These are phyloP conservation scores for Dendrobium huoshanense DNA, from an alignment of 106 monocot genomes.

Conservation along the genomic window DNA sequence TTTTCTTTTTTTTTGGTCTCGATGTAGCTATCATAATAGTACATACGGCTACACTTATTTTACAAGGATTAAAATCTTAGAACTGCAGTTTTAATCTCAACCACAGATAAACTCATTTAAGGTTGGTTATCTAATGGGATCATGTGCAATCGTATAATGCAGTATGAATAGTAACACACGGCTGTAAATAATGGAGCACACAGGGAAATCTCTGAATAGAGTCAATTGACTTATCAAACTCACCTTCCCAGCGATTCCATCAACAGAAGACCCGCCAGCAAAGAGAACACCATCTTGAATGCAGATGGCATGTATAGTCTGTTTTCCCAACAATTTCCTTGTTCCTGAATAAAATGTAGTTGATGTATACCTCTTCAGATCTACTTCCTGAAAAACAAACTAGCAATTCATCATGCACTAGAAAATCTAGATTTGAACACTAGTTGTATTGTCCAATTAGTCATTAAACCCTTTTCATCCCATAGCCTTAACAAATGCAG, in stretches of 20 bases:
- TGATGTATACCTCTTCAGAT: conserved; percentile 29
- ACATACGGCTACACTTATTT: no score
- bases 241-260: conserved; percentile 53
- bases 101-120: no score
- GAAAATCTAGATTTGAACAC: neutral
- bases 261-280: conserved; percentile 45
- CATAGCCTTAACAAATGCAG: neutral
- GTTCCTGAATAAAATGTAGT: conserved; percentile 36
- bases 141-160: no score
- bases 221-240: neutral
- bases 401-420: neutral
- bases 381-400: conserved; percentile 33
- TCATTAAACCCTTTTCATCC: neutral
- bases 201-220: neutral
- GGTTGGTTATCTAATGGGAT: no score
- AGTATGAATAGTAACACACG: neutral
- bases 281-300: conserved; percentile 35
- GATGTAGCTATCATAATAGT: no score
- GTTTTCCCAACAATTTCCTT: conserved; percentile 42
- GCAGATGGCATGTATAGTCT: conserved; percentile 31
- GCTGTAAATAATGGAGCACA: neutral
- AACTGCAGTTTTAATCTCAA: no score
- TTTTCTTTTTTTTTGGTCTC: no score
- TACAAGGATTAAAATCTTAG: no score
- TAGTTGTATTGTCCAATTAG: neutral